Evolutionary conservation across 805 yeast genomes (phyloP).

Genomic region (Candida hispaniensis): DNA sequence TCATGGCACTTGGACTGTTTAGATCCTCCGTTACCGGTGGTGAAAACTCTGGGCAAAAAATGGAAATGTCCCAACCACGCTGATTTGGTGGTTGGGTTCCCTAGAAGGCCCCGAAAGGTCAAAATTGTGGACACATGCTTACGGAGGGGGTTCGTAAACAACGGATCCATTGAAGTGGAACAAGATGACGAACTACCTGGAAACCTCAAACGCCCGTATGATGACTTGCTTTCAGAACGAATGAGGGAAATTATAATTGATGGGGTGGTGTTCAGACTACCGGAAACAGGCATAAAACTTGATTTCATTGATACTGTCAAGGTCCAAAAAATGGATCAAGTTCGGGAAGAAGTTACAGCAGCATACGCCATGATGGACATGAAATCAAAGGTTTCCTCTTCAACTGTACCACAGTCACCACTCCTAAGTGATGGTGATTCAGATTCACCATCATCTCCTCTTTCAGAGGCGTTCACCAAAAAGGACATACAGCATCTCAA

Average conservation of each 20-base stretch:
- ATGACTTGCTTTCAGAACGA: conserved; percentile 6
- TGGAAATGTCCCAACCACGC: conserved; percentile 92
- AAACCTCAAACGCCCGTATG: conserved; percentile 4
- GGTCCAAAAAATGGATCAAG: conserved; percentile 29
- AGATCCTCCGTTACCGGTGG: conserved; percentile 58
- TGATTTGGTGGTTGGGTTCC: conserved; percentile 28
- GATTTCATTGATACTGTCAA: conserved; percentile 52
- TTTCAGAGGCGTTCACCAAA: no score
- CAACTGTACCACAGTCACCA: no score
- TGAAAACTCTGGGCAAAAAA: conserved; percentile 61
- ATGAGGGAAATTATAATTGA: conserved; percentile 22
- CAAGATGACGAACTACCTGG: conserved; percentile 31
- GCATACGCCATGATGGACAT: conserved; percentile 13
- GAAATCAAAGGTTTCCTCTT: conserved; percentile 9
- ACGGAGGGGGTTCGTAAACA: conserved; percentile 40
- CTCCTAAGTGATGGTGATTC: no score
- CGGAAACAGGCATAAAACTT: conserved; percentile 55
- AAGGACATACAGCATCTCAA: no score
- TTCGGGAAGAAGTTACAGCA: conserved; percentile 24
- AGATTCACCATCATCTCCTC: no score
- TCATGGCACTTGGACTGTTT: conserved; percentile 88
- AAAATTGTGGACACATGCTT: conserved; percentile 45
- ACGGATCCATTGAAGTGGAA: conserved; percentile 50
- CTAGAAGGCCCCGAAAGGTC: conserved; percentile 37
- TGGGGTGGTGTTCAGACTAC: conserved; percentile 49